A percentile compares a stretch with the other conserved stretches of the same genome.
Evolutionary conservation across 768 basidiomycete species (phyloP).

Genomic region (Phaffia tasmanica): DNA sequence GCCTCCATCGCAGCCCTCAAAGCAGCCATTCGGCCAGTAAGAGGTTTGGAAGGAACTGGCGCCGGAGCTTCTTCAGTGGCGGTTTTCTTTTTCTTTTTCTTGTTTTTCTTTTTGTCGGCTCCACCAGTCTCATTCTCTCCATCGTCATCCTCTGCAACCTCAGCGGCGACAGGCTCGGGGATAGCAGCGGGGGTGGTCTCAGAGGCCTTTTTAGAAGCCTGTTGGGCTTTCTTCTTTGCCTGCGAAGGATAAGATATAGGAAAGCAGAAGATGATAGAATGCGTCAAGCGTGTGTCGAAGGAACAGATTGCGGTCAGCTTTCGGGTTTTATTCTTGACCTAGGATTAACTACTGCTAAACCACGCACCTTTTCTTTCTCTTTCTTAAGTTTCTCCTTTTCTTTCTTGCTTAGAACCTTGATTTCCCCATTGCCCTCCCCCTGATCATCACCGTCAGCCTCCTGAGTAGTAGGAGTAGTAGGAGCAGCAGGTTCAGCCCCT

Average conservation of each 20-base stretch:
- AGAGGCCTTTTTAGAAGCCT: constrained; percentile 60
- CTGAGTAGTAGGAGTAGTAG: constrained; percentile 35
- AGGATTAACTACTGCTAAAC: no score
- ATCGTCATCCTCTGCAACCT: constrained; percentile 58
- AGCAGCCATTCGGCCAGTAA: constrained; percentile 56
- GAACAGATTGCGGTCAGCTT: constrained; percentile 3
- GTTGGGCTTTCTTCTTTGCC: constrained; percentile 93
- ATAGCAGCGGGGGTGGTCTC: constrained; percentile 26
- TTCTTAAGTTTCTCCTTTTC: constrained; percentile 96
- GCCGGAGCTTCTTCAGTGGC: constrained; percentile 28
- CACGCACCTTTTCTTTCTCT: constrained; percentile 76
- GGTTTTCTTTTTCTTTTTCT: constrained; percentile 62
- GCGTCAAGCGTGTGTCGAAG: constrained; percentile 21
- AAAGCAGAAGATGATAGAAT: background rate
- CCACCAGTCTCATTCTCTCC: constrained; percentile 43
- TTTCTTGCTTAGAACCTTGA: constrained; percentile 70
- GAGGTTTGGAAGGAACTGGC: constrained; percentile 46
- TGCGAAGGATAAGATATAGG: constrained; percentile 34
- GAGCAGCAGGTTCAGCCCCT: constrained; percentile 28
- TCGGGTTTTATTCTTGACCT: background rate
- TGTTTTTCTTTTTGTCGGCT: constrained; percentile 54
- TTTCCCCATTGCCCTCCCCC: constrained; percentile 47
- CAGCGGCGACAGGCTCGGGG: constrained; percentile 37
- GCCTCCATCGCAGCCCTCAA: constrained; percentile 86
- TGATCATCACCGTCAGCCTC: constrained; percentile 43